Conservation (phyloP, 176 grass and related monocot genomes). For the Oryza longistaminata region DNA sequence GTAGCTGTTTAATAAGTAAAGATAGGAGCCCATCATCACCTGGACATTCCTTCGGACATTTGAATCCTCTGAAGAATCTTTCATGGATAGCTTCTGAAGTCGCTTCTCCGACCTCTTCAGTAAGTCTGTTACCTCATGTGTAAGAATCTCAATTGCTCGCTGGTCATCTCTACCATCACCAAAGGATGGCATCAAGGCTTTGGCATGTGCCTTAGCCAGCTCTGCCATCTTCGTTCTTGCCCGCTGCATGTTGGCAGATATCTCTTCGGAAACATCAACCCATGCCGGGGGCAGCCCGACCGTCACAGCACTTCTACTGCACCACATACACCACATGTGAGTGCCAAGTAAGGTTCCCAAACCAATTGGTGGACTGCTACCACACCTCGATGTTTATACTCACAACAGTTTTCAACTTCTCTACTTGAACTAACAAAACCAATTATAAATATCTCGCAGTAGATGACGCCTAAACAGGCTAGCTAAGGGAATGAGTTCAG, state of each 20-base stretch:
- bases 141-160: constrained; percentile 78
- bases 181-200: constrained; percentile 96
- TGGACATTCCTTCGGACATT: constrained; percentile 99
- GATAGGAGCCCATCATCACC: constrained; percentile 23
- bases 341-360: neutral
- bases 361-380: neutral
- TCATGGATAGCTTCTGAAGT: constrained; percentile 72
- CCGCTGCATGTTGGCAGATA: constrained; percentile 87
- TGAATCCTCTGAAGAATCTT: constrained; percentile 90
- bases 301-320: constrained; percentile 53
- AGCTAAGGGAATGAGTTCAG: neutral
- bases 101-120: constrained; percentile 82
- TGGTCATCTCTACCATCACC: constrained; percentile 80
- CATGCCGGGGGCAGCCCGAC: constrained; percentile 85
- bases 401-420: neutral
- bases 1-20: neutral
- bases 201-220: constrained; percentile 82
- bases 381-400: neutral
- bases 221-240: constrained; percentile 83
- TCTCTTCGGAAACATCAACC: constrained; percentile 97
- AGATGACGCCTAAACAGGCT: neutral
- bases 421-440: neutral
- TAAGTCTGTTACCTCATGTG: constrained; percentile 83
- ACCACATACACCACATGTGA: constrained; percentile 25
- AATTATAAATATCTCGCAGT: neutral